Conservation (phyloP, 1,284 basidiomycete species). For the Uromyces viciae-fabae region DNA sequence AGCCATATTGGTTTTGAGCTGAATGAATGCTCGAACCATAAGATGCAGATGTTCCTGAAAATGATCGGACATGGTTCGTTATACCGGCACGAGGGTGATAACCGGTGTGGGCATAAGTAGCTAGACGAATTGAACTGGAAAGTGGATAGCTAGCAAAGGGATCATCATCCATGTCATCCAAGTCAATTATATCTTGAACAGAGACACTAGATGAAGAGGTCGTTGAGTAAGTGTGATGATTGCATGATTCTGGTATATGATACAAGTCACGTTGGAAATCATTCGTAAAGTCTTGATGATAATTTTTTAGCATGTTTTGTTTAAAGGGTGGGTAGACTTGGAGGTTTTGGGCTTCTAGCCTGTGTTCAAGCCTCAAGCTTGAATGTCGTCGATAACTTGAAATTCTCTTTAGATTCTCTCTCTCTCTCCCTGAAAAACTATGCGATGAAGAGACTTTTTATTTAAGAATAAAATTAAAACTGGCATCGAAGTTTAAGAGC, state of each 20-base stretch:
- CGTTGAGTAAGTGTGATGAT: neutral
- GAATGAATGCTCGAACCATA: neutral
- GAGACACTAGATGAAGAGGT: conserved; percentile 3
- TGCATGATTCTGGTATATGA: neutral
- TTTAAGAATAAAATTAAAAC: neutral
- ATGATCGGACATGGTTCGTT: neutral
- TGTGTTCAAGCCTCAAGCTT: too few relatives aligned
- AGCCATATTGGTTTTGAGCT: neutral
- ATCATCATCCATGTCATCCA: conserved; percentile 29
- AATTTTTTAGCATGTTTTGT: too few relatives aligned
- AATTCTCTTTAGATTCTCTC: too few relatives aligned
- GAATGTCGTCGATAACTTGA: too few relatives aligned
- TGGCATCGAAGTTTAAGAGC: too few relatives aligned
- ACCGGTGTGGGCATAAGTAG: neutral
- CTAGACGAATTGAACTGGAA: neutral
- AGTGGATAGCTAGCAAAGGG: conserved; percentile 35
- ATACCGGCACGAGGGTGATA: neutral
- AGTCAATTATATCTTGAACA: neutral
- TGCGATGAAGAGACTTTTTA: neutral
- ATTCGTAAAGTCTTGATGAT: too few relatives aligned
- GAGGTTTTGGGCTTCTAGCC: too few relatives aligned
- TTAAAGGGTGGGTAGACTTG: too few relatives aligned
- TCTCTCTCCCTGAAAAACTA: too few relatives aligned
- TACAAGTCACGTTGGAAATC: too few relatives aligned
- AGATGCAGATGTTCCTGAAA: neutral